These are phyloP conservation scores for Nakazawaea molendinolei DNA, from an alignment of 805 yeast genomes.

Conservation along the genomic window DNA sequence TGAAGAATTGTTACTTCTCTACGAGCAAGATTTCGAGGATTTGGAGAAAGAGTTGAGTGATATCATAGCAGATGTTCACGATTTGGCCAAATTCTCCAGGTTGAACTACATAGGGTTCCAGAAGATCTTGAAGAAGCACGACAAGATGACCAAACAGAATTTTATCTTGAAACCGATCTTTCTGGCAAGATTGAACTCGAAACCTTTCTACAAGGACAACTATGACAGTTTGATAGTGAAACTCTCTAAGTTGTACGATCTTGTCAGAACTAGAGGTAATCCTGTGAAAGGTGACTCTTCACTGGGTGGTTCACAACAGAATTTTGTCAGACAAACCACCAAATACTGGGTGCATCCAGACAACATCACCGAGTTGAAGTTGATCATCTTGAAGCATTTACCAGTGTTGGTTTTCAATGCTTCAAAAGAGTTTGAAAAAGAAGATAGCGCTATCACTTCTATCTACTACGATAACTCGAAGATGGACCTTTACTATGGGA, in stretches of 20 bases:
- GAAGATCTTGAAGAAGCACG: slow-evolving; percentile 94
- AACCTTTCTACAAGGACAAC: slow-evolving; percentile 94
- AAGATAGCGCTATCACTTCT: slow-evolving; percentile 95
- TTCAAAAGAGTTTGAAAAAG: slow-evolving; percentile 89
- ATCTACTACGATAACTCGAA: slow-evolving; percentile 89
- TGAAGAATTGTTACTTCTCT: slow-evolving; percentile 26
- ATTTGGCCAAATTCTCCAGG: slow-evolving; percentile 87
- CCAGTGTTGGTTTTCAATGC: slow-evolving; percentile 97
- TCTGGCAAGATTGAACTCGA: slow-evolving; percentile 86
- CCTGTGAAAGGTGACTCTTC: slow-evolving; percentile 67
- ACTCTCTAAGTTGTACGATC: slow-evolving; percentile 80
- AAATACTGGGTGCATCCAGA: slow-evolving; percentile 99
- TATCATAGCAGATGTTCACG: slow-evolving; percentile 95
- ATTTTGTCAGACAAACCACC: slow-evolving; percentile 96
- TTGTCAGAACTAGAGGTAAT: slow-evolving; percentile 93
- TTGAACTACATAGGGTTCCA: slow-evolving; percentile 96
- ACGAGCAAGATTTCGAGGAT: slow-evolving; percentile 64
- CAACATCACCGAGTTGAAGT: slow-evolving; percentile 91
- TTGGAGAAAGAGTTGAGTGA: slow-evolving; percentile 57
- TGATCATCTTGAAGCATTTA: slow-evolving; percentile 85
- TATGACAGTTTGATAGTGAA: slow-evolving; percentile 86
- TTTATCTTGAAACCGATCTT: slow-evolving; percentile 84
- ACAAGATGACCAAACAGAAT: slow-evolving; percentile 64
- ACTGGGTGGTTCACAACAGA: slow-evolving; percentile 98
- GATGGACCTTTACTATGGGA: slow-evolving; percentile 88